A percentile compares a stretch with the other conserved stretches of the same genome.
Conservation (phyloP, 108 stramenopile species). For the Skeletonema grethae region DNA sequence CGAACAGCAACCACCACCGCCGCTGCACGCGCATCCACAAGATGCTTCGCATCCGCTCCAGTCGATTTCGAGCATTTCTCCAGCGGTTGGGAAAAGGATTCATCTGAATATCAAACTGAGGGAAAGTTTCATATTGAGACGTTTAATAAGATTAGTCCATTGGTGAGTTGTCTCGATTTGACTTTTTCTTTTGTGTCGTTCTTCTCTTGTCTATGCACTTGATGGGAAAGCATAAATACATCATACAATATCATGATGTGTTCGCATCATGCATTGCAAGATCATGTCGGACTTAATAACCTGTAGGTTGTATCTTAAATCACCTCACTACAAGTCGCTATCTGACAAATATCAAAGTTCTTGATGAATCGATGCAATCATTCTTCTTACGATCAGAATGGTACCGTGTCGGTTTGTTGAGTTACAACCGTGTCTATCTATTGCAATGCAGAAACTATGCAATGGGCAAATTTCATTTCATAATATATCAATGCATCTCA, state of each 20-base stretch:
- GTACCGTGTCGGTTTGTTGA: not conserved
- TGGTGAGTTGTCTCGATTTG: not conserved
- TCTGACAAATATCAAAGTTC: slow-evolving; percentile 2
- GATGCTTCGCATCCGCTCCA: slow-evolving; percentile 2
- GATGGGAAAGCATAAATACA: too few species aligned
- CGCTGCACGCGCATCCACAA: not conserved
- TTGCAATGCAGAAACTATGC: too few species aligned
- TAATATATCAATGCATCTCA: not conserved
- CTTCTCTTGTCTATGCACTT: too few species aligned
- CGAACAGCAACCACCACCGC: not conserved
- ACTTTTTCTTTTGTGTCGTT: not conserved
- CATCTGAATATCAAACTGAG: not conserved
- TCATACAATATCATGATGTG: not conserved
- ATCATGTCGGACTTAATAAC: slow-evolving; percentile 6
- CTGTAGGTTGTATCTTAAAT: not conserved
- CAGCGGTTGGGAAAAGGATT: not conserved
- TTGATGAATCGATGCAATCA: not conserved
- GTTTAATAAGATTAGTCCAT: slow-evolving; percentile 1
- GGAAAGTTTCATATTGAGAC: slow-evolving; percentile 10
- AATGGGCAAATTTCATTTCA: not conserved
- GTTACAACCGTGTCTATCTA: not conserved
- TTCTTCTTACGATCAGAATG: not conserved
- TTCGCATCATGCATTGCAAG: not conserved
- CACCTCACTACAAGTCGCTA: slow-evolving; percentile 7
- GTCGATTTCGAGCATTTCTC: slow-evolving; percentile 2